A percentile compares a stretch with the other conserved stretches of the same genome.
Evolutionary conservation across 2,329 filamentous ascomycete species (phyloP).

Genomic region (Fusarium sp.): DNA sequence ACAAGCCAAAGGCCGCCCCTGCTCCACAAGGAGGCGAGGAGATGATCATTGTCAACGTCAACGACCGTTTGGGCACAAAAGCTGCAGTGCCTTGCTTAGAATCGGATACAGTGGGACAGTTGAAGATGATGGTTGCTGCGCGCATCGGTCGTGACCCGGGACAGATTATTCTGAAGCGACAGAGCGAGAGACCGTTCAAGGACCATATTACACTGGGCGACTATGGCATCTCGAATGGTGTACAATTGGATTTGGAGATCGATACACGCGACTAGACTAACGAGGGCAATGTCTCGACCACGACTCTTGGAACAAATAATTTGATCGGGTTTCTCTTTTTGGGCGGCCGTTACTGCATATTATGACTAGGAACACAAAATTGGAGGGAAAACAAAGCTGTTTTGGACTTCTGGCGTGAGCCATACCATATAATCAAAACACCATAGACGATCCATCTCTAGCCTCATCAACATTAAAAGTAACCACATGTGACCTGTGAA

Average conservation of each 20-base stretch:
- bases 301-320: not conserved
- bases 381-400: not conserved
- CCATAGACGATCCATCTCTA: not conserved
- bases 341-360: not conserved
- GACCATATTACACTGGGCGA: slow-evolving; percentile 88
- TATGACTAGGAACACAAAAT: slow-evolving; percentile 9
- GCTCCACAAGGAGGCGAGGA: slow-evolving; percentile 67
- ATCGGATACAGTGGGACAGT: slow-evolving; percentile 84
- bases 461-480: not conserved
- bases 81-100: slow-evolving; percentile 91
- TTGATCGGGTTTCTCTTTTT: not conserved
- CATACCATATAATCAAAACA: not conserved
- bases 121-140: slow-evolving; percentile 92
- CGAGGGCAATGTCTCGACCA: not conserved
- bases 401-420: not conserved
- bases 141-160: slow-evolving; percentile 89
- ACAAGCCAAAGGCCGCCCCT: slow-evolving; percentile 53
- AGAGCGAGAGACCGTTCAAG: slow-evolving; percentile 94
- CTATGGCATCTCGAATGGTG: slow-evolving; percentile 94
- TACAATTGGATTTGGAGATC: slow-evolving; percentile 74
- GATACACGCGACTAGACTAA: slow-evolving; percentile 68
- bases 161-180: slow-evolving; percentile 91
- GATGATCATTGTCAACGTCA: slow-evolving; percentile 95
- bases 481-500: not conserved
- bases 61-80: slow-evolving; percentile 96